Evolutionary conservation across 2,329 filamentous ascomycete species (phyloP), one percentile per base, ranked within the genome.

Genomic region (Zasmidium cellare): DNA sequence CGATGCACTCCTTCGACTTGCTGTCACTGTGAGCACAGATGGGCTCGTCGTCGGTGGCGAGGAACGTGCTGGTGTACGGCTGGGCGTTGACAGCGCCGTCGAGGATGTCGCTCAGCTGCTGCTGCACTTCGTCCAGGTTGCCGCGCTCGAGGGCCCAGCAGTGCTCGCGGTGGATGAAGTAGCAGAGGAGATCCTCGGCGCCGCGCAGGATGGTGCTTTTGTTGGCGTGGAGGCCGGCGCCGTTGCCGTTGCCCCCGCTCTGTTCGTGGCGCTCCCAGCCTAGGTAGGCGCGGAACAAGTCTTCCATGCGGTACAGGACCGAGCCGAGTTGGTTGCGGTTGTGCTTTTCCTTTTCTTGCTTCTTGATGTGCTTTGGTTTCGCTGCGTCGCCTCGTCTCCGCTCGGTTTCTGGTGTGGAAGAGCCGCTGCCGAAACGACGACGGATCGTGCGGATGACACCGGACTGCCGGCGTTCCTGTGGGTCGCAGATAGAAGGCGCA

Each of bases 231-330:
- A 60, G 41, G 7, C 63, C 63, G n/a, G 63, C 59, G 19, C 56
- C 62, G 48, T 61, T 64, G 24, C 61, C 63, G 50, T 65, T 65
- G 24, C 63, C 63, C 45, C 61, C 61, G 24, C 46, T 53, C 20
- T 65, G 63, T 38, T 65, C 63, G 24, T 50, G 24, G 5, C 54
- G 56, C 3, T 46, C 38, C 59, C 57, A 64, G 18, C 57, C 48
- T 11, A 25, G 35, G 54, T 60, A 59, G 24, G 51, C 28, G n/a
- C 45, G 22, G n/a, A 56, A n/a, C 6, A 41, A 47, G 49, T 62
- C 59, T 31, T 65, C 63, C 9, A 44, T 25, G n/a, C 56, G 59
- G 19, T 38, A 53, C n/a, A 59, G 53, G 38, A 60, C 57, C 1
- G 50, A 44, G 38, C 25, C 59, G 41, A 60, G 61, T n/a, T 60